A percentile compares a stretch with the other conserved stretches of the same genome.
Evolutionary conservation across 768 basidiomycete genomes (phyloP).

Genomic region (Hirschioporus abietinus): DNA sequence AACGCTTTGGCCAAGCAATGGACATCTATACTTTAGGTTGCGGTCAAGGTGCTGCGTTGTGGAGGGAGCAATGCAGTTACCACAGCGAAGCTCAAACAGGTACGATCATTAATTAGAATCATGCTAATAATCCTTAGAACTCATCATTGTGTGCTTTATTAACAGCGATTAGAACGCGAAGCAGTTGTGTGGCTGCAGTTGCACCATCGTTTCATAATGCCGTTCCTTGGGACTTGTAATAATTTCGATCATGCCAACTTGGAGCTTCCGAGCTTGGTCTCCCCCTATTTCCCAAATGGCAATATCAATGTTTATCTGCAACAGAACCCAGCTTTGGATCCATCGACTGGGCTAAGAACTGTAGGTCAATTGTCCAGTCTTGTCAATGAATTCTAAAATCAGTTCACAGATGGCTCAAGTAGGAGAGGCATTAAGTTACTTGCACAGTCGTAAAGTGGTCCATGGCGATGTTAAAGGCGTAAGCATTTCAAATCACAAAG

Average conservation of each 20-base stretch:
- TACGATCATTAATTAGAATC: background rate
- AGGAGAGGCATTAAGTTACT: background rate
- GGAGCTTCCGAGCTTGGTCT: slow-evolving; percentile 12
- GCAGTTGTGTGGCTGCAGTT: slow-evolving; percentile 20
- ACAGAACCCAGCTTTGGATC: slow-evolving; percentile 10
- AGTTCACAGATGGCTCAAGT: background rate
- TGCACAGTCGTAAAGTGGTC: slow-evolving; percentile 18
- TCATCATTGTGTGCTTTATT: background rate
- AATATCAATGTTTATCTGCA: slow-evolving; percentile 18
- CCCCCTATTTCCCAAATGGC: slow-evolving; percentile 24
- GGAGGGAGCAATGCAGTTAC: background rate
- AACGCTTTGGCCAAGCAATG: no score
- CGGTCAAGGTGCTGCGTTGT: slow-evolving; percentile 3
- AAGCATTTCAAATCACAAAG: slow-evolving; percentile 5
- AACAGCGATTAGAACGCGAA: slow-evolving; percentile 8
- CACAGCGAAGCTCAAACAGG: background rate
- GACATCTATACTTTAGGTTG: background rate
- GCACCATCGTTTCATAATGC: slow-evolving; percentile 15
- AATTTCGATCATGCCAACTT: background rate
- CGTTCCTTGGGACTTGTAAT: slow-evolving; percentile 18
- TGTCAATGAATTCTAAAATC: background rate
- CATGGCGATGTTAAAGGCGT: slow-evolving; percentile 37
- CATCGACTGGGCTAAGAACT: slow-evolving; percentile 20
- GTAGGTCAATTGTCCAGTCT: background rate
- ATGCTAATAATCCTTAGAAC: background rate